phyloP scores from a whole-genome alignment of 1,284 basidiomycete species.

The Peniophora sp. region DNA sequence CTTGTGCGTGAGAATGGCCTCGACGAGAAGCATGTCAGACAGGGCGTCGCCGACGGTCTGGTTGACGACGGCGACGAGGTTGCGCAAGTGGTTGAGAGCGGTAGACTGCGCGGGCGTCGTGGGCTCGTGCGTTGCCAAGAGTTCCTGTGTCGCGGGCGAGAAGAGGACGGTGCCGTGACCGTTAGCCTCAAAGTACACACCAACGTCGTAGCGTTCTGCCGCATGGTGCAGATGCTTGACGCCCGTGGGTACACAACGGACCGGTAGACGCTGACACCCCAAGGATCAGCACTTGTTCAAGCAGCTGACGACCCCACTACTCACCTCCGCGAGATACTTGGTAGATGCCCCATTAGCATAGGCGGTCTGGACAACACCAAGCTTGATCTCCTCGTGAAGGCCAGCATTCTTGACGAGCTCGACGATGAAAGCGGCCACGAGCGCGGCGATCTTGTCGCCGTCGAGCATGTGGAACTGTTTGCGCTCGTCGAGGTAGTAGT shows the following conservation, averaged over 20 bases:
- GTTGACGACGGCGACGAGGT: constrained; percentile 85
- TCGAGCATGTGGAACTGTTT: constrained; percentile 88
- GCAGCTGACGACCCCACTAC: constrained; percentile 14
- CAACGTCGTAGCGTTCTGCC: constrained; percentile 89
- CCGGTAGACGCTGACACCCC: constrained; percentile 69
- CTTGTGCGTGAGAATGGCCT: constrained; percentile 85
- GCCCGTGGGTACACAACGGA: constrained; percentile 93
- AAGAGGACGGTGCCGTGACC: constrained; percentile 98
- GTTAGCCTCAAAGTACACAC: constrained; percentile 99
- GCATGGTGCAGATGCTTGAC: constrained; percentile 99
- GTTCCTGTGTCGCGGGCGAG: constrained; percentile 64
- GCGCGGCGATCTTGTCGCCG: constrained; percentile 96
- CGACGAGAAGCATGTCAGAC: constrained; percentile 94
- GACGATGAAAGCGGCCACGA: constrained; percentile 90
- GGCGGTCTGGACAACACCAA: constrained; percentile 96
- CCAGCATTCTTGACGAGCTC: constrained; percentile 84
- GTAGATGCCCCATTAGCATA: constrained; percentile 99
- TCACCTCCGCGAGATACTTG: constrained; percentile 79
- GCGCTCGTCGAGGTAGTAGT: constrained; percentile 81
- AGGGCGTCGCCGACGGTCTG: constrained; percentile 98
- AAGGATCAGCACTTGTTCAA: constrained; percentile 4
- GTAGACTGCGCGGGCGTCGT: constrained; percentile 75
- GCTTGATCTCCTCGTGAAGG: constrained; percentile 63
- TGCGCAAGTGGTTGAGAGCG: constrained; percentile 70
- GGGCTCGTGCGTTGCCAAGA: constrained; percentile 58